phyloP scores from a whole-genome alignment of 495 filamentous ascomycete genomes.

The Collariella sp. region DNA sequence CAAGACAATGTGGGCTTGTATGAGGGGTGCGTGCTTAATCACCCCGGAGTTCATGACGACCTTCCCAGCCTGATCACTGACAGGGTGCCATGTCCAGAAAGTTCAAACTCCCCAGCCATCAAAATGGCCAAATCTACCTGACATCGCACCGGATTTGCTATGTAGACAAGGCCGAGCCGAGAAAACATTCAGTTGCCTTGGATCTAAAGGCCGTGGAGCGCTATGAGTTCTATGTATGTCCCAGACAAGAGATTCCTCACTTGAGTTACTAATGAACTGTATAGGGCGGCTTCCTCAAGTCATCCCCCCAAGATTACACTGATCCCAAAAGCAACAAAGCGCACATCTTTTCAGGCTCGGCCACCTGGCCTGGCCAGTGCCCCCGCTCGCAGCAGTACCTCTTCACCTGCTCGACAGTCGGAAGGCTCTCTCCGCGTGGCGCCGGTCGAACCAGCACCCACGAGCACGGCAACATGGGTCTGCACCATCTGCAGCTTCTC shows the following conservation, averaged over 20 bases:
- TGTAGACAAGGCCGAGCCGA: constrained; percentile 79
- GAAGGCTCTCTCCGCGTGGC: constrained; percentile 44
- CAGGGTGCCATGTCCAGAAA: constrained; percentile 50
- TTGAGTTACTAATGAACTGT: too few relatives aligned
- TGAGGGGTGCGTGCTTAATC: constrained; percentile 63
- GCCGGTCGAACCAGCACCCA: constrained; percentile 38
- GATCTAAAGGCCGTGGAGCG: constrained; percentile 87
- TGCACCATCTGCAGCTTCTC: constrained; percentile 96
- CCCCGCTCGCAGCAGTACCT: constrained; percentile 36
- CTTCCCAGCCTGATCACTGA: constrained; percentile 6
- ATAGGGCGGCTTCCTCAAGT: constrained; percentile 89
- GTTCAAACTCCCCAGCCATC: constrained; percentile 87
- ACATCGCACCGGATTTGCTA: constrained; percentile 94
- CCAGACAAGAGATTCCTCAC: too few relatives aligned
- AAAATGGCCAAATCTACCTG: constrained; percentile 92
- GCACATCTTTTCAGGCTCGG: constrained; percentile 41
- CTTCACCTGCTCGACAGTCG: constrained; percentile 41
- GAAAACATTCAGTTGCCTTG: constrained; percentile 75
- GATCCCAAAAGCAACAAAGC: constrained; percentile 63
- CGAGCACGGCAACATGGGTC: constrained; percentile 79
- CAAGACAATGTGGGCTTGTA: constrained; percentile 96
- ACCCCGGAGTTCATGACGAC: neutral
- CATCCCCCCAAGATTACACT: constrained; percentile 89
- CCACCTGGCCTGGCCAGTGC: constrained; percentile 27
- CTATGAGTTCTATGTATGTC: constrained; percentile 74